Percentiles rank a stretch among this genome's conserved stretches.
These are phyloP conservation scores for Talaromyces amestolkiae DNA, from an alignment of 2,329 filamentous ascomycete genomes.

Conservation along the genomic window DNA sequence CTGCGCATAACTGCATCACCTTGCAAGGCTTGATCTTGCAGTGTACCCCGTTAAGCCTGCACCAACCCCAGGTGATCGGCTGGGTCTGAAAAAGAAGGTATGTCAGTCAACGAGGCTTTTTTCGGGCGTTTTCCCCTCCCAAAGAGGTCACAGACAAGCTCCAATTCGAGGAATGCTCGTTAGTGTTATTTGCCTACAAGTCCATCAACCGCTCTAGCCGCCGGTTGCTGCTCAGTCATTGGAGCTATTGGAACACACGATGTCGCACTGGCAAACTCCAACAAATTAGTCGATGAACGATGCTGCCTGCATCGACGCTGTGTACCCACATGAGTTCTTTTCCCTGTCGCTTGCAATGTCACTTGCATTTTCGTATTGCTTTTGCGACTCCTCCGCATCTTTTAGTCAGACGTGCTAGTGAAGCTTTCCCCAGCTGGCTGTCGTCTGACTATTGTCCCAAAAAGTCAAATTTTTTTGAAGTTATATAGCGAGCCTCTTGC, in stretches of 20 bases:
- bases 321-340: constrained; percentile 16
- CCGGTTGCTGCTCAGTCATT: background rate
- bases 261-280: background rate
- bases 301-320: constrained; percentile 7
- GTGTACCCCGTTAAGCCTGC: background rate
- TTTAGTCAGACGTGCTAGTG: constrained; percentile 2
- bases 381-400: background rate
- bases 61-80: constrained; percentile 5
- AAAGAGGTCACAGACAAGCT: constrained; percentile 7
- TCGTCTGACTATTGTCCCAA: constrained; percentile 15
- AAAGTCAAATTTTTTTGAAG: background rate
- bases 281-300: constrained; percentile 2
- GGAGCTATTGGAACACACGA: background rate
- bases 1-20: background rate
- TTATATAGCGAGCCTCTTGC: constrained; percentile 10
- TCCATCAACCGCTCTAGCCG: constrained; percentile 15
- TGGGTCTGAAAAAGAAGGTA: constrained; percentile 11
- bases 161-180: background rate
- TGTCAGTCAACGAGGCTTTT: constrained; percentile 1
- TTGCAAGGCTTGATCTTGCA: background rate
- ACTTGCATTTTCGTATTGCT: background rate
- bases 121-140: background rate
- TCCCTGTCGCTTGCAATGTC: constrained; percentile 5
- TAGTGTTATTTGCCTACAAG: background rate
- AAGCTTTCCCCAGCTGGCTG: constrained; percentile 4